phyloP scores from a whole-genome alignment of 1,139 yeast species.

The Saccharomyces hybrid region DNA sequence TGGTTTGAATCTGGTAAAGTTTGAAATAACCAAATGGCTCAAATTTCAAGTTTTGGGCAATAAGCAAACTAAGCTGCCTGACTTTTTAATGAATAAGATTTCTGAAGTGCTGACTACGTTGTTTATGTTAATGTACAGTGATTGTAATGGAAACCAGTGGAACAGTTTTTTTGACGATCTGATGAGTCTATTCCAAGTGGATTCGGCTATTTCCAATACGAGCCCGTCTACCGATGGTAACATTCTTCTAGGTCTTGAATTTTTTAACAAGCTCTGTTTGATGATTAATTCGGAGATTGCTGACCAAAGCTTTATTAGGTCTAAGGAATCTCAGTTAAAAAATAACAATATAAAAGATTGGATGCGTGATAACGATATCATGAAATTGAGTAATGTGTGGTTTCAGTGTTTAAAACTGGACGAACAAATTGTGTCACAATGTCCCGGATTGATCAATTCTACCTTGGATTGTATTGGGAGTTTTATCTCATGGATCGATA shows the following conservation, averaged over 20 bases:
- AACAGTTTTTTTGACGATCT: slow-evolving; percentile 63
- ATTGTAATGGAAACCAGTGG: slow-evolving; percentile 43
- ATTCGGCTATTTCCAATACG: slow-evolving; percentile 27
- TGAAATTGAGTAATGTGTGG: slow-evolving; percentile 62
- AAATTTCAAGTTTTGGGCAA: slow-evolving; percentile 23
- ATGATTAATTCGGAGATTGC: slow-evolving; percentile 88
- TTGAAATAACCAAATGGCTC: slow-evolving; percentile 28
- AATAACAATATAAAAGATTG: slow-evolving; percentile 71
- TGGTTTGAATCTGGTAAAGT: background rate
- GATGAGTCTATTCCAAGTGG: slow-evolving; percentile 32
- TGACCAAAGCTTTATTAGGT: slow-evolving; percentile 73
- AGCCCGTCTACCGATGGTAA: slow-evolving; percentile 1
- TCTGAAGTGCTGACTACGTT: slow-evolving; percentile 65
- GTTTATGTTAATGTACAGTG: slow-evolving; percentile 56
- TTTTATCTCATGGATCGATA: slow-evolving; percentile 94
- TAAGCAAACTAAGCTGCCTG: slow-evolving; percentile 41
- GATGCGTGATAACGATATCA: slow-evolving; percentile 71
- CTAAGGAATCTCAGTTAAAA: slow-evolving; percentile 53
- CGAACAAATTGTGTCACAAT: slow-evolving; percentile 5
- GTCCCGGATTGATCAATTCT: background rate
- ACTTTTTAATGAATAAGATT: slow-evolving; percentile 67
- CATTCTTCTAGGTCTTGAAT: slow-evolving; percentile 51
- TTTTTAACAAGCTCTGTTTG: slow-evolving; percentile 63
- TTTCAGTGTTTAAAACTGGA: slow-evolving; percentile 30
- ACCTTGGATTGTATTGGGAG: slow-evolving; percentile 51